phyloP scores from a whole-genome alignment of 2,329 filamentous ascomycete genomes.

The Dothistroma septosporum region DNA sequence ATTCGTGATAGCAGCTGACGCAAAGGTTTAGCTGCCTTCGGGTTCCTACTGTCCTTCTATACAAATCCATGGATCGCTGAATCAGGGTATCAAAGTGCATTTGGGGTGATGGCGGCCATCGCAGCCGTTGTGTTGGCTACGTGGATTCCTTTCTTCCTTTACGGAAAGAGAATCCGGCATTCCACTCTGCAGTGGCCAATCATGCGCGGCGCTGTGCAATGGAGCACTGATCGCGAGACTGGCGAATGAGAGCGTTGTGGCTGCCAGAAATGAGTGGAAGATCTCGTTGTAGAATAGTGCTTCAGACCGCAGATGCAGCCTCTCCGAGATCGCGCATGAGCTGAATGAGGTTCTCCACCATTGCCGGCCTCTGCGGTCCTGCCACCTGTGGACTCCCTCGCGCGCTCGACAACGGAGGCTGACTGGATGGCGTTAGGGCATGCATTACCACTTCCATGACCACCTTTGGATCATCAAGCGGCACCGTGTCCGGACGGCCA shows the following conservation, averaged over 20 bases:
- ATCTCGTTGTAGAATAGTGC: background rate
- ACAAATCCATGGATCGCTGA: constrained; percentile 55
- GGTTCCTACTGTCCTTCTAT: constrained; percentile 58
- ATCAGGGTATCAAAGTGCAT: constrained; percentile 50
- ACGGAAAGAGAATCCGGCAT: constrained; percentile 48
- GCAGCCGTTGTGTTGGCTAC: constrained; percentile 45
- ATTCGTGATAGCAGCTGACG: background rate
- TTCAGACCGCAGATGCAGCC: constrained; percentile 17
- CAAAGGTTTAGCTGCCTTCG: constrained; percentile 44
- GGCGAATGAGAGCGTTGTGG: constrained; percentile 2
- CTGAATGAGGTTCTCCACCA: constrained; percentile 23
- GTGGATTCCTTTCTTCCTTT: constrained; percentile 52
- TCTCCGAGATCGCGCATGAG: constrained; percentile 21
- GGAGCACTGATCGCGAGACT: constrained; percentile 8
- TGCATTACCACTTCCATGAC: constrained; percentile 22
- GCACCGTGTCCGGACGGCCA: constrained; percentile 11
- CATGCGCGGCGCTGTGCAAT: constrained; percentile 3
- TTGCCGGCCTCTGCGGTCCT: constrained; percentile 19
- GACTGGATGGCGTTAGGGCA: constrained; percentile 17
- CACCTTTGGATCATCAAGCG: constrained; percentile 14
- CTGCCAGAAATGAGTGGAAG: background rate
- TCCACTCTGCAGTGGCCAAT: constrained; percentile 49
- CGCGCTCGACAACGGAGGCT: constrained; percentile 11
- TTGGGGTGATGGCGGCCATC: constrained; percentile 57
- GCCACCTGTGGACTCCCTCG: background rate